These are phyloP conservation scores for Solanum medicagineum DNA, from an alignment of 257 asterid species.

Conservation along the genomic window DNA sequence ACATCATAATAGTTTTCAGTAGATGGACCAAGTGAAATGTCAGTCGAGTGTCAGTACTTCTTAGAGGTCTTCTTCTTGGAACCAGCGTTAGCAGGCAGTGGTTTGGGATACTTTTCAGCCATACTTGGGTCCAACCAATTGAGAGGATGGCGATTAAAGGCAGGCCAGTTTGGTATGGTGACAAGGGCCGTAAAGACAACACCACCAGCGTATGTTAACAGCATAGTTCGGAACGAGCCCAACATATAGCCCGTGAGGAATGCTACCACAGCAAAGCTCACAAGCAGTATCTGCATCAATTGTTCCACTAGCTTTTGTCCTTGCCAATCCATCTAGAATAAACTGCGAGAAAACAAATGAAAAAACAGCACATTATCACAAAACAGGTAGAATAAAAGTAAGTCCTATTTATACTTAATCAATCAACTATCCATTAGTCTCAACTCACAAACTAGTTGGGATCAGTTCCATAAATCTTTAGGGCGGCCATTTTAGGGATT, in stretches of 20 bases:
- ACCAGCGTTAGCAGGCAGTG: slow-evolving; percentile 21
- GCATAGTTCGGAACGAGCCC: slow-evolving; percentile 61
- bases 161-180: slow-evolving; percentile 63
- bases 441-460: not conserved
- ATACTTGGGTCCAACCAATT: slow-evolving; percentile 60
- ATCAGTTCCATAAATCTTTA: not conserved
- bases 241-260: slow-evolving; percentile 39
- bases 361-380: not conserved
- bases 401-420: not conserved
- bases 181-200: slow-evolving; percentile 48
- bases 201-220: slow-evolving; percentile 49
- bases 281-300: slow-evolving; percentile 59
- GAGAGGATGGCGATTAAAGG: slow-evolving; percentile 53
- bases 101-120: slow-evolving; percentile 61
- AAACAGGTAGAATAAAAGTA: not conserved
- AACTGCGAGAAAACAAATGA: not conserved
- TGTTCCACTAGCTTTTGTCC: slow-evolving; percentile 74
- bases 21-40: not conserved
- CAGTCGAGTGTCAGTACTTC: slow-evolving; percentile 17
- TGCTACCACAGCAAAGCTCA: slow-evolving; percentile 44
- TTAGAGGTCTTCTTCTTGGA: slow-evolving; percentile 43
- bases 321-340: slow-evolving; percentile 64
- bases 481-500: not conserved
- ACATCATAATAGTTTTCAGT: not conserved
- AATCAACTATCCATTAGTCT: not conserved